Conservation (phyloP, 371 early-diverging fungal species). For the Zychaea mexicana region DNA sequence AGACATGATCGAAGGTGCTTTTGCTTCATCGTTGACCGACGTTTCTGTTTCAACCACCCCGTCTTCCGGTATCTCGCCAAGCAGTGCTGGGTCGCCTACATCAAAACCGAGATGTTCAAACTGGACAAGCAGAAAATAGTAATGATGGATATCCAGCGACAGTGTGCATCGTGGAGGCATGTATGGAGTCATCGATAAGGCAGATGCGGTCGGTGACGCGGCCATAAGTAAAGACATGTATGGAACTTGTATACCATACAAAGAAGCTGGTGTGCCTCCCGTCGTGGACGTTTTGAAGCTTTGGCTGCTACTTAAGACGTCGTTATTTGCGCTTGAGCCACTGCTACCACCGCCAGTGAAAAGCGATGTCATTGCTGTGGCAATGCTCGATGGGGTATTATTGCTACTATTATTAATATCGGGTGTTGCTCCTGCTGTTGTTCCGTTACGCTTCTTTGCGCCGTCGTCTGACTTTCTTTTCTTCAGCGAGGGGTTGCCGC, state of each 20-base stretch:
- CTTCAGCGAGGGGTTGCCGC: conserved; percentile 10
- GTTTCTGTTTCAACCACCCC: conserved; percentile 41
- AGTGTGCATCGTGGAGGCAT: conserved; percentile 46
- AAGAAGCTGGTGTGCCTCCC: conserved; percentile 21
- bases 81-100: conserved; percentile 41
- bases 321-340: conserved; percentile 20
- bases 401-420: conserved; percentile 2
- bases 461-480: background rate
- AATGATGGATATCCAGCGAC: conserved; percentile 59
- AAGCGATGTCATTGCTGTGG: conserved; percentile 15
- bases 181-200: conserved; percentile 33
- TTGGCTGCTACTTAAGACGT: conserved; percentile 16
- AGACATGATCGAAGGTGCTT: conserved; percentile 55
- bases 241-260: conserved; percentile 30
- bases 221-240: conserved; percentile 52
- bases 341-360: conserved; percentile 25
- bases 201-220: conserved; percentile 36
- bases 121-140: conserved; percentile 61
- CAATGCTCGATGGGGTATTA: conserved; percentile 21
- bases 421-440: conserved; percentile 15
- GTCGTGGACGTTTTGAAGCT: conserved; percentile 6
- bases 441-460: background rate
- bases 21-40: conserved; percentile 30
- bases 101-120: conserved; percentile 65
- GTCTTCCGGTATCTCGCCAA: conserved; percentile 28